Evolutionary conservation across 495 filamentous ascomycete genomes (phyloP).

Genomic region (Paragyromitra xinjiangensis): DNA sequence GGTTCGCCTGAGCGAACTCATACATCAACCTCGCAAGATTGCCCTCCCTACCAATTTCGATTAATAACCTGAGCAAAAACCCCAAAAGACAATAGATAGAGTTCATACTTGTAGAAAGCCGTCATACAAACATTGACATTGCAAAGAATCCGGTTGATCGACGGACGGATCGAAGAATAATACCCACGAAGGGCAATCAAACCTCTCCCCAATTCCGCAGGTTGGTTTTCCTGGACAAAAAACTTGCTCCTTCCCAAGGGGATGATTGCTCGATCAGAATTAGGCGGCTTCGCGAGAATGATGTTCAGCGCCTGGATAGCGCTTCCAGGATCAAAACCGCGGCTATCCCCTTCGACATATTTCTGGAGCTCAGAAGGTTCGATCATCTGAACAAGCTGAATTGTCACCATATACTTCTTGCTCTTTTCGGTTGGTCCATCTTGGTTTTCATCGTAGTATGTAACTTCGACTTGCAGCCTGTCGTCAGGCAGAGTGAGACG

Average conservation of each 20-base stretch:
- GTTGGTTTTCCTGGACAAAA: constrained; percentile 41
- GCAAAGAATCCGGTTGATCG: constrained; percentile 64
- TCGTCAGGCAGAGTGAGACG: constrained; percentile 46
- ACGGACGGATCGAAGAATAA: constrained; percentile 66
- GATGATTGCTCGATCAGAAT: constrained; percentile 41
- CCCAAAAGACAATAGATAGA: constrained; percentile 59
- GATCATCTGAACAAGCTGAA: constrained; percentile 49
- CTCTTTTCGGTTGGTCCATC: constrained; percentile 54
- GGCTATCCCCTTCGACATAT: constrained; percentile 50
- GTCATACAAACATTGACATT: constrained; percentile 62
- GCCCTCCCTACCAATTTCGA: constrained; percentile 61
- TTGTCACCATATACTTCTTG: constrained; percentile 52
- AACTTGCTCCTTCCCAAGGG: constrained; percentile 56
- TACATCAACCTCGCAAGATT: constrained; percentile 59
- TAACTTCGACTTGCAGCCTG: constrained; percentile 48
- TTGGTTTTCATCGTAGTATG: constrained; percentile 60
- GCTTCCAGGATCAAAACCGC: constrained; percentile 54
- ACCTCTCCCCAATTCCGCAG: constrained; percentile 58
- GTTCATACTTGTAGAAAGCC: constrained; percentile 63
- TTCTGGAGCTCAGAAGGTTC: constrained; percentile 50
- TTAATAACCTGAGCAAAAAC: neutral
- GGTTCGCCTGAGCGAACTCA: constrained; percentile 57
- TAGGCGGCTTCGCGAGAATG: constrained; percentile 57
- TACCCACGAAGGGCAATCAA: constrained; percentile 66
- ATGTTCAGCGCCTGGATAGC: constrained; percentile 60